Conservation (phyloP, 768 basidiomycete genomes). For the Atractiella rhizophila region DNA sequence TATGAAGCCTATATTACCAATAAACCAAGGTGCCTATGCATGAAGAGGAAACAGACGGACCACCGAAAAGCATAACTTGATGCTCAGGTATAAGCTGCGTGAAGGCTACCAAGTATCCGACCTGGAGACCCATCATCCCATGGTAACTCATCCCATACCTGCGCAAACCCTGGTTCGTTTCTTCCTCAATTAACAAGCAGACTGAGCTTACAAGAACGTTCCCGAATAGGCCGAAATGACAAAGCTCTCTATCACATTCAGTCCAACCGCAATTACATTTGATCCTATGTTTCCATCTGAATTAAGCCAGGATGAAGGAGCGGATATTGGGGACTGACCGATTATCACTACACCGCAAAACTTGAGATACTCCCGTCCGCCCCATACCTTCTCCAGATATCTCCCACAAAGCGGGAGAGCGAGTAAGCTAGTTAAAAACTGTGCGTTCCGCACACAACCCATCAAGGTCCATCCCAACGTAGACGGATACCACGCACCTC, state of each 20-base stretch:
- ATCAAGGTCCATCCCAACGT: no score
- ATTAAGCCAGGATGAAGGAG: slow-evolving; percentile 27
- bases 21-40: no score
- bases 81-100: slow-evolving; percentile 96
- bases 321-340: neutral
- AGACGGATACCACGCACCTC: slow-evolving; percentile 35
- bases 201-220: slow-evolving; percentile 10
- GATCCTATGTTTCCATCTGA: slow-evolving; percentile 47
- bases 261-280: slow-evolving; percentile 64
- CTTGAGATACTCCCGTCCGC: slow-evolving; percentile 21
- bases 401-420: slow-evolving; percentile 57
- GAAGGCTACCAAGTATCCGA: slow-evolving; percentile 73
- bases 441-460: slow-evolving; percentile 7
- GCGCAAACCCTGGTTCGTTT: no score
- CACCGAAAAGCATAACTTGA: slow-evolving; percentile 72
- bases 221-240: slow-evolving; percentile 11
- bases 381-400: slow-evolving; percentile 90
- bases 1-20: no score
- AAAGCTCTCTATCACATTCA: slow-evolving; percentile 54
- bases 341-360: neutral
- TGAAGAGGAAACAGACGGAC: no score
- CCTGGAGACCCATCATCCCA: slow-evolving; percentile 76
- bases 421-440: slow-evolving; percentile 55
- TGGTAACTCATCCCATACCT: slow-evolving; percentile 77
- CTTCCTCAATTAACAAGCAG: no score